phyloP scores from a whole-genome alignment of 345 rosid species.

The Raphanus sativus region DNA sequence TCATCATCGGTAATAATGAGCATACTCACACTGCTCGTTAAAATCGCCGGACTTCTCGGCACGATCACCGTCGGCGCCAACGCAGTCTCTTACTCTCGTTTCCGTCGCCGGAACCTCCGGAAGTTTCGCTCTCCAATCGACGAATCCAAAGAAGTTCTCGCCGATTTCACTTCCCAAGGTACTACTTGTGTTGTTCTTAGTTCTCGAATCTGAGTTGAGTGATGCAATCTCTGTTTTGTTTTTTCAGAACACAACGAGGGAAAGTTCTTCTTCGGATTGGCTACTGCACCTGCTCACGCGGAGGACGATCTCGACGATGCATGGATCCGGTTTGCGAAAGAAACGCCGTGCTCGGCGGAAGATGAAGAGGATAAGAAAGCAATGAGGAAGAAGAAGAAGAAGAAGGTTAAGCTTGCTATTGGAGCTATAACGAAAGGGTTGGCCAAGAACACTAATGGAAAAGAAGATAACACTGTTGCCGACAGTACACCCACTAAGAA shows the following conservation, averaged over 20 bases:
- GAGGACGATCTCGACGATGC: conserved; percentile 92
- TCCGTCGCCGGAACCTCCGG: conserved; percentile 52
- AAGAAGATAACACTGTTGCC: conserved; percentile 25
- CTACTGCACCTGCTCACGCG: conserved; percentile 95
- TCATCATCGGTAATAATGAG: conserved; percentile 38
- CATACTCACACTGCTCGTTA: conserved; percentile 48
- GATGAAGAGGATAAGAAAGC: conserved; percentile 50
- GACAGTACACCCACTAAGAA: conserved; percentile 58
- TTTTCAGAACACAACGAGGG: conserved; percentile 34
- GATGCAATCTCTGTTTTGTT: not conserved
- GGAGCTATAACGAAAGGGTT: conserved; percentile 92
- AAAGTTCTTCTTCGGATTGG: conserved; percentile 90
- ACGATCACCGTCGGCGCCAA: conserved; percentile 72
- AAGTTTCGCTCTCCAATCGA: conserved; percentile 70
- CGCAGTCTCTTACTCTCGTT: conserved; percentile 71
- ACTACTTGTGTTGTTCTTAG: not conserved
- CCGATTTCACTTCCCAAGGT: conserved; percentile 53
- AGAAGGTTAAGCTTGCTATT: conserved; percentile 65
- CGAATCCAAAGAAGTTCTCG: conserved; percentile 71
- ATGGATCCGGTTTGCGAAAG: conserved; percentile 91
- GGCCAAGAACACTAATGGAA: conserved; percentile 51
- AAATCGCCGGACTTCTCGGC: conserved; percentile 66
- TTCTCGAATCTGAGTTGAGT: not conserved
- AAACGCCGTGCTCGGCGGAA: conserved; percentile 43
- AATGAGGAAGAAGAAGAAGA: conserved; percentile 28